Conservation (phyloP, 2,329 filamentous ascomycete species). For the Ophiostoma sp. region DNA sequence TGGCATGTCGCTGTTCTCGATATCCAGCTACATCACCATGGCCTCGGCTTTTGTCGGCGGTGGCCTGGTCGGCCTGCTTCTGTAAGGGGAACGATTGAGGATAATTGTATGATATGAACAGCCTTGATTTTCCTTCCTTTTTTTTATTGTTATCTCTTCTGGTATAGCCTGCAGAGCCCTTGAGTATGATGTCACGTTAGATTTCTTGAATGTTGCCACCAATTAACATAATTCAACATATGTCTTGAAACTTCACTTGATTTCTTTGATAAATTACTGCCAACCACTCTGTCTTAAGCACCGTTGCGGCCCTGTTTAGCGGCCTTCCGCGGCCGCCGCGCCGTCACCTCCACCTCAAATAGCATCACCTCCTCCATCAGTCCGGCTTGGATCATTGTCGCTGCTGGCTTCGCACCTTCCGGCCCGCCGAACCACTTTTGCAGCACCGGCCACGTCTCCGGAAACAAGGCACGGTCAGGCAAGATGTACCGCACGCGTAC, state of each 20-base stretch:
- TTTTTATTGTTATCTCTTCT: background rate
- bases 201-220: background rate
- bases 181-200: background rate
- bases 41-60: slow-evolving; percentile 58
- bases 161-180: background rate
- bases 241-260: background rate
- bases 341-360: slow-evolving; percentile 42
- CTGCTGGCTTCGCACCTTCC: slow-evolving; percentile 50
- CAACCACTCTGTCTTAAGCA: background rate
- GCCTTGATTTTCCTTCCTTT: background rate
- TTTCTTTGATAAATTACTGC: background rate
- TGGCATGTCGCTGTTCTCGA: slow-evolving; percentile 62
- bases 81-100: background rate
- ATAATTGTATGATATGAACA: background rate
- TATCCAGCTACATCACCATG: slow-evolving; percentile 63
- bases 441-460: slow-evolving; percentile 51
- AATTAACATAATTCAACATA: background rate
- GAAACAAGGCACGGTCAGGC: slow-evolving; percentile 49
- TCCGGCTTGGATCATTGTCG: slow-evolving; percentile 54
- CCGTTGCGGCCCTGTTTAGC: background rate
- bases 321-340: slow-evolving; percentile 28
- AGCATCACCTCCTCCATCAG: slow-evolving; percentile 53
- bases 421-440: slow-evolving; percentile 51
- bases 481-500: slow-evolving; percentile 56
- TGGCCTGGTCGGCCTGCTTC: slow-evolving; percentile 12